Conservation (phyloP, 1,284 basidiomycete species). For the Ustilago loliicola region DNA sequence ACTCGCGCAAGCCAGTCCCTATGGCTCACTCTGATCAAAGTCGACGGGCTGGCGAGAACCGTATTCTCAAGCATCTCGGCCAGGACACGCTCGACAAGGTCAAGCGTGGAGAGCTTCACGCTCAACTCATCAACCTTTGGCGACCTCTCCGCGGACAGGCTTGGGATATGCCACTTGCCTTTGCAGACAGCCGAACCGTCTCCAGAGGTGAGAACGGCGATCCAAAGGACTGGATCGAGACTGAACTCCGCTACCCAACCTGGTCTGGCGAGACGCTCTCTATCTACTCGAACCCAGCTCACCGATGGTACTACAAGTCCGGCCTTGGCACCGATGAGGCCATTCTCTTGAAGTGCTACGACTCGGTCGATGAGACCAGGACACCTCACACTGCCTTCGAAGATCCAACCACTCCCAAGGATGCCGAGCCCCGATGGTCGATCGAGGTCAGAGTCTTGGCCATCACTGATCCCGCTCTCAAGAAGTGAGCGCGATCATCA, state of each 20-base stretch:
- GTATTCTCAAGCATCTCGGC: conserved; percentile 57
- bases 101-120: conserved; percentile 70
- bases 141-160: conserved; percentile 76
- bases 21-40: conserved; percentile 59
- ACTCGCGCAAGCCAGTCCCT: conserved; percentile 53
- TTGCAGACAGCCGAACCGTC: conserved; percentile 78
- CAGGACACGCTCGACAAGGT: conserved; percentile 53
- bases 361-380: conserved; percentile 52
- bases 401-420: conserved; percentile 48
- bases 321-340: conserved; percentile 78
- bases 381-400: conserved; percentile 64
- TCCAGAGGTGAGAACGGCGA: conserved; percentile 53
- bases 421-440: conserved; percentile 58
- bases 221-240: conserved; percentile 47
- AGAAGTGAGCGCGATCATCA: conserved; percentile 4
- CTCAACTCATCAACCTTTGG: conserved; percentile 82
- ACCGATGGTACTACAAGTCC: conserved; percentile 78
- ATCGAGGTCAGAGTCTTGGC: conserved; percentile 58
- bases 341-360: conserved; percentile 79
- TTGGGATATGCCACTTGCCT: conserved; percentile 76
- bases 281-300: conserved; percentile 75
- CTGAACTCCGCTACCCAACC: conserved; percentile 51
- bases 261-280: conserved; percentile 60
- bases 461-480: conserved; percentile 47
- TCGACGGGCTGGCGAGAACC: conserved; percentile 56